Percentiles rank a stretch among this genome's conserved stretches.
Conservation (phyloP, 2,329 filamentous ascomycete genomes). For the Aspergillus aculeatus region DNA sequence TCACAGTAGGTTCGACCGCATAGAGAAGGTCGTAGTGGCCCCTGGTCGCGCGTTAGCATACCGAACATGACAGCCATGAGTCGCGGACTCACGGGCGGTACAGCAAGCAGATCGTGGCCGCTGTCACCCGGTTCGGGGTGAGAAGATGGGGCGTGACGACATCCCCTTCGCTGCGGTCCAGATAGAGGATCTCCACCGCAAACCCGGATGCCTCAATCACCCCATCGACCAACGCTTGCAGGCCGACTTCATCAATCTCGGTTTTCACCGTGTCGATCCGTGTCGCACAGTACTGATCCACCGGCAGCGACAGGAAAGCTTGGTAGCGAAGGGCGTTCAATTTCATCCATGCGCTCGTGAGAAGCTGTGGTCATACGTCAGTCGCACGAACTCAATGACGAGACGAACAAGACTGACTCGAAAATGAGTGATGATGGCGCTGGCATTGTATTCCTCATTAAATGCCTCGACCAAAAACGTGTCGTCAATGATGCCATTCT, state of each 20-base stretch:
- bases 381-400: constrained; percentile 17
- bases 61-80: not conserved
- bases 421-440: constrained; percentile 81
- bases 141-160: constrained; percentile 60
- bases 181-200: constrained; percentile 82
- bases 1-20: constrained; percentile 52
- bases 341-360: constrained; percentile 84
- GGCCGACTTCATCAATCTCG: constrained; percentile 89
- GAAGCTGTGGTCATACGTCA: constrained; percentile 53
- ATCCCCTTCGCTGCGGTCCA: constrained; percentile 78
- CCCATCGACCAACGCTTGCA: constrained; percentile 73
- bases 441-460: constrained; percentile 67
- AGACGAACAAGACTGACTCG: constrained; percentile 48
- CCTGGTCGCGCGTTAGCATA: constrained; percentile 39
- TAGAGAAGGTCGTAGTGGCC: constrained; percentile 97
- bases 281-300: constrained; percentile 67
- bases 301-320: constrained; percentile 65
- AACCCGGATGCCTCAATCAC: constrained; percentile 77
- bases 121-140: constrained; percentile 36
- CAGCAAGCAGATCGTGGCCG: constrained; percentile 66
- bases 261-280: constrained; percentile 71
- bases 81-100: constrained; percentile 60
- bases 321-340: constrained; percentile 67
- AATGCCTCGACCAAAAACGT: constrained; percentile 65
- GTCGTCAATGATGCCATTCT: constrained; percentile 55